Conservation (phyloP, 257 asterid genomes). For the Solanum clarkiae region DNA sequence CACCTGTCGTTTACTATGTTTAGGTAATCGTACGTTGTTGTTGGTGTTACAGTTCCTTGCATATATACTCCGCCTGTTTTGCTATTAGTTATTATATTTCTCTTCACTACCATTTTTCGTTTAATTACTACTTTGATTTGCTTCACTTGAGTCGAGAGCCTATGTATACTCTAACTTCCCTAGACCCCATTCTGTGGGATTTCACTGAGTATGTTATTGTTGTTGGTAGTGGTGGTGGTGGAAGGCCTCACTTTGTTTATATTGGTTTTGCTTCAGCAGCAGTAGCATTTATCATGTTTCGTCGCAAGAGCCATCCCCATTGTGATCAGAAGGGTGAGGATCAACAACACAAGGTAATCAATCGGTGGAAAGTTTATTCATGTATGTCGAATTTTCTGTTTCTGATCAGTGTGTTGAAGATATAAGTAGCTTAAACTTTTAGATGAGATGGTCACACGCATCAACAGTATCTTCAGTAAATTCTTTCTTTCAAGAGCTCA, state of each 20-base stretch:
- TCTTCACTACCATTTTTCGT: too few species aligned
- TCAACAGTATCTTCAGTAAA: not conserved
- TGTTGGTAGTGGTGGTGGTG: not conserved
- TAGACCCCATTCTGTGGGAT: too few species aligned
- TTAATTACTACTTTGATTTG: too few species aligned
- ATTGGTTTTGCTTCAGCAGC: not conserved
- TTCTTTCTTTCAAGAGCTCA: not conserved
- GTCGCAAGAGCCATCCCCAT: conserved; percentile 42
- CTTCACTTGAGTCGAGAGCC: too few species aligned
- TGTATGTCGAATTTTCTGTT: not conserved
- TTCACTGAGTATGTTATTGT: too few species aligned
- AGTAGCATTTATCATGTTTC: conserved; percentile 38
- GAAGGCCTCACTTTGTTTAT: not conserved
- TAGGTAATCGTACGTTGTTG: too few species aligned
- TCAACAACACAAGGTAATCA: conserved; percentile 57
- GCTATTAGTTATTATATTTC: too few species aligned
- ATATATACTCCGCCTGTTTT: too few species aligned
- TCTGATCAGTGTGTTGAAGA: not conserved
- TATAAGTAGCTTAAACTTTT: not conserved
- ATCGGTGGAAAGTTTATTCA: not conserved
- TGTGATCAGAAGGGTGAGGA: conserved; percentile 40
- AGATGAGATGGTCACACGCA: not conserved
- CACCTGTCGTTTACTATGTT: too few species aligned
- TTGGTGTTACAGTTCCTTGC: too few species aligned
- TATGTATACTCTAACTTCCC: too few species aligned